phyloP scores from a whole-genome alignment of 1,139 yeast genomes.

The Diutina neorugosa region DNA sequence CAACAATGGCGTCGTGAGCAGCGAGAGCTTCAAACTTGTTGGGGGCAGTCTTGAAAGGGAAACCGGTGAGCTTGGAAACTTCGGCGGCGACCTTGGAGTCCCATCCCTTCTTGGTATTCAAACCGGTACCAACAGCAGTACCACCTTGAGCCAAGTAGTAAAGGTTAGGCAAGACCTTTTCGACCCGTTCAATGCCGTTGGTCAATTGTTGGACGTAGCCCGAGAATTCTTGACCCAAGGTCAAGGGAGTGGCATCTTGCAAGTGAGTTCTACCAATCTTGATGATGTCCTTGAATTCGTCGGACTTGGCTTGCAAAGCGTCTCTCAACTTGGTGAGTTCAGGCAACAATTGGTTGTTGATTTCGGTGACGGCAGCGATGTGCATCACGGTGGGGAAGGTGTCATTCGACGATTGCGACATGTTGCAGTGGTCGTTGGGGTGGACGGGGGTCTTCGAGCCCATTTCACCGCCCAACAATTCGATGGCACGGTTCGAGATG shows the following conservation, averaged over 20 bases:
- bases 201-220: conserved; percentile 91
- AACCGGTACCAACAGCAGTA: conserved; percentile 98
- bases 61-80: conserved; percentile 75
- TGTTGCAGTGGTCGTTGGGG: conserved; percentile 97
- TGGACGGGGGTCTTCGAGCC: conserved; percentile 93
- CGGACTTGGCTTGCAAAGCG: conserved; percentile 61
- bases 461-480: conserved; percentile 77
- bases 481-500: conserved; percentile 95
- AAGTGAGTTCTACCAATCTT: conserved; percentile 98
- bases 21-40: conserved; percentile 98
- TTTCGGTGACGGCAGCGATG: conserved; percentile 93
- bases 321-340: conserved; percentile 67
- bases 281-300: conserved; percentile 78
- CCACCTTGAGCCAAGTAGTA: conserved; percentile 94
- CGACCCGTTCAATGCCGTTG: conserved; percentile 82
- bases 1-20: conserved; percentile 96
- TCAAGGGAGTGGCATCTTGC: conserved; percentile 97
- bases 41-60: conserved; percentile 87
- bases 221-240: conserved; percentile 94
- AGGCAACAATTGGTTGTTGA: conserved; percentile 64
- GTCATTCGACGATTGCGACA: conserved; percentile 96
- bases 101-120: conserved; percentile 86
- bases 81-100: conserved; percentile 72
- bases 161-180: conserved; percentile 63
- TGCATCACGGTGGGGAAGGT: conserved; percentile 99